Base-by-base conservation (phyloP, 129 eudicot genomes). In the Flaveria linearis region DNA sequence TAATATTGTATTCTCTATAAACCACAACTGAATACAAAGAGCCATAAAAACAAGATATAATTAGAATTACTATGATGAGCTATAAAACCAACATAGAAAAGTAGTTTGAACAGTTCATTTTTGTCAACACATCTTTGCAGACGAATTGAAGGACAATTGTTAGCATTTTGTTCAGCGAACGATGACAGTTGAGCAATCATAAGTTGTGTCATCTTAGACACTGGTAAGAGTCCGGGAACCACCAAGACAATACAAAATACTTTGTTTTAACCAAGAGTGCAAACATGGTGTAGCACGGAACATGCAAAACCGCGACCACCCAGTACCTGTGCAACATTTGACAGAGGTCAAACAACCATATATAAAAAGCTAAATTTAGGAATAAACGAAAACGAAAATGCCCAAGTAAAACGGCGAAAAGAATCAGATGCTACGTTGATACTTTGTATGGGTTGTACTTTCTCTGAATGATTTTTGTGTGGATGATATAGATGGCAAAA, bases 201-300 rank as follows among this genome's bases (percentile, higher is more conserved):
- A 58, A 25, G 9, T 17, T 42, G 42, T 49, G 49, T 80, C 82
- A 80, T 65, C 92, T 83, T 52, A 77, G 69, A 74, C 78, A 67
- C 52, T 66, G 78, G 64, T 79, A 83, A 11, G 90, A 86, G 4
- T 78, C 85, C 6, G 92, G 92, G 77, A 88, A 91, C 87, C 90
- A 87, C 86, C 73, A 75, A 46, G 89, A 75, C 71, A 88, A 78
- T 52, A 91, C 4, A 63, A 18, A 71, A 84, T 87, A 79, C 69
- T 91, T 91, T 4, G 79, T 16, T 75, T 84, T 82, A 76, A 84
- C 90, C 3, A 82, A n/a, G 33, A 87, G 13, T 9, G 72, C 82
- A 82, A 85, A 91, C 16, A 87, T 2, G 10, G 68, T 80, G 20
- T 88, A 91, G 83, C 92, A 88, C 5, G 97, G 97, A 53, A 88